Evolutionary conservation across 2,329 filamentous ascomycete species (phyloP), one percentile per base, ranked within the genome.

Genomic region (Graphium sp.): DNA sequence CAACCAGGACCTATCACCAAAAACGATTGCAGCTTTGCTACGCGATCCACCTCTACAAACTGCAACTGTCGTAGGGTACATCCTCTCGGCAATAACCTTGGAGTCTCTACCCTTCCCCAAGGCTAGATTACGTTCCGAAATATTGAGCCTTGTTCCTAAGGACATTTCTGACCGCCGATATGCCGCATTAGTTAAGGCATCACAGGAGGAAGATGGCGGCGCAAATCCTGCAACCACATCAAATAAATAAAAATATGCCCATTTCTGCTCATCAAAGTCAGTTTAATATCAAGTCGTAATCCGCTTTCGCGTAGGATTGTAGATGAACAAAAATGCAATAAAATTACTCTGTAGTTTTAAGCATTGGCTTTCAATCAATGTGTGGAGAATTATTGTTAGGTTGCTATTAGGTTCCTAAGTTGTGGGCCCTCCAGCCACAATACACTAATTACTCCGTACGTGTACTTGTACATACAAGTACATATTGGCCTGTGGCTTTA

Each of bases 41-140:
- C 58, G 73, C 2, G 52, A 68, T 7, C 71, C 72, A 10, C 72
- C 75, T 3, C 44, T 81, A 3, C 54, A 62, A 35, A 52, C 47
- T 0, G 46, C 40, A 10, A 78, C 71, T 0, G 67, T 79, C 2
- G 52, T 58, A 2, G 47, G 41, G 1, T 77, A 79, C 38, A 65
- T 82, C 7, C 44, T 76, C 2, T 53, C 64, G 7, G 62, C 63
- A 0, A 49, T 80, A 15, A 47, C 51, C 26, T 24, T 47, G 5
- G 69, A 72, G 39, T 51, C 48, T 10, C 39, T 76, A 9, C 56
- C 60, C 0, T 69, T 56, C 35, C 54, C 66, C 9, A 52, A 43
- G 24, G 39, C 44, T 5, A 53, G 66, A 24, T 36, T 74, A 17
- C 49, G 45, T 15, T 34, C 39, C 1, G 58, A 66, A 29, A 44